Evolutionary conservation across 345 rosid genomes (phyloP), one percentile per base, ranked within the genome.

Genomic region (Linum usitatissimum): DNA sequence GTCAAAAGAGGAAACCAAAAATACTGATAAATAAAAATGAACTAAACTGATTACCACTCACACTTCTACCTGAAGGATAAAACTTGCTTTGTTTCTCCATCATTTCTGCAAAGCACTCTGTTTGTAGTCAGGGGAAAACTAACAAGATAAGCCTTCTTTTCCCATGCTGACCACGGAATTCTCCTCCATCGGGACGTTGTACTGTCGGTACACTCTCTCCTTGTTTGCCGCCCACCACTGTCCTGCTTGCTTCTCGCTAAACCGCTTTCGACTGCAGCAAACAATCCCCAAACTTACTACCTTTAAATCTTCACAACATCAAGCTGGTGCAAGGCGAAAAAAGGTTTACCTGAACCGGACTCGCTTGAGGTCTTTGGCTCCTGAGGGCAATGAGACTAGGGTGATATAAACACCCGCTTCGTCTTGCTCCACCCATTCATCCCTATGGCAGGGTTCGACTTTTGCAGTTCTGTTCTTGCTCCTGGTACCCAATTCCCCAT

Each of bases 231-330:
- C 66, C 80, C 68, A 64, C 67, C 72, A 69, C 42, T 76, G 65
- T 56, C 72, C 76, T 40, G 71, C 74, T 69, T 72, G 71, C 70
- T 69, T 57, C 63, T 76, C 68, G 9, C 62, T 69, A 67, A 63
- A 72, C 9, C 60, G 55, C 38, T 68, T 71, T n/a, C 73, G 64
- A 53, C 77, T 76, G 74, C 55, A 40, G 1, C 8, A 34, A 34
- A 34, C 38, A 34, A 23, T 9, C 18, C 15, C 7, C 38, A 4
- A 34, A 5, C 5, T 34, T 34, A 34, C 8, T 34, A 34, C 8
- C 5, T 34, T 23, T 23, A 23, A 23, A 23, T 2, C 28, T 23
- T 23, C 28, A 23, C 28, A 23, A 23, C 2, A 23, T 23, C 28
- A 23, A 23, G 28, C 28, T 23, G 28, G 28, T 23, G 28, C 28